Conservation (phyloP, 202 grass and related monocot species). For the Cymbopogon flexuosus region DNA sequence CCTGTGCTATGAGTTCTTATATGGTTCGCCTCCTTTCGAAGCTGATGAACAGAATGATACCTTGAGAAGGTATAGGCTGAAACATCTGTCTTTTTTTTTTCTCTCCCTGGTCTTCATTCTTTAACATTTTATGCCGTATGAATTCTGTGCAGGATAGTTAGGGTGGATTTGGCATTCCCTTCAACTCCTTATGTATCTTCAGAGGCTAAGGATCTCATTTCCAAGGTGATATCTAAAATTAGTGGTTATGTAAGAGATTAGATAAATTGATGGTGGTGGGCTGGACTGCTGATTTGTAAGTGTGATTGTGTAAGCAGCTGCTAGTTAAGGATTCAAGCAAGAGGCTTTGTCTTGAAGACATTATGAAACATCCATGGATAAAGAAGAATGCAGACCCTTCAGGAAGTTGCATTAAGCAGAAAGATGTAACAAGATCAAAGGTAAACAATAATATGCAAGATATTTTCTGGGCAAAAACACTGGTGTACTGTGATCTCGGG, state of each 20-base stretch:
- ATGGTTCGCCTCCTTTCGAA: slow-evolving; percentile 86
- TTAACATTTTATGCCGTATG: slow-evolving; percentile 1
- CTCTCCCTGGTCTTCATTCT: not conserved
- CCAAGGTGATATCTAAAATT: slow-evolving; percentile 43
- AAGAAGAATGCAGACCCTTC: slow-evolving; percentile 75
- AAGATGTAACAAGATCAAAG: not conserved
- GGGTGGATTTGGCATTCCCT: slow-evolving; percentile 78
- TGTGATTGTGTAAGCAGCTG: slow-evolving; percentile 46
- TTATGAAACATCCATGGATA: slow-evolving; percentile 88
- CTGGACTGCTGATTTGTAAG: not conserved
- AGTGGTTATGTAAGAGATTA: not conserved
- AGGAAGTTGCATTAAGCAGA: slow-evolving; percentile 60
- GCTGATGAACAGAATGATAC: slow-evolving; percentile 70
- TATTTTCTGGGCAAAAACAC: not conserved
- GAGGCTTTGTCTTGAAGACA: slow-evolving; percentile 72
- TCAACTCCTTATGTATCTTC: slow-evolving; percentile 48
- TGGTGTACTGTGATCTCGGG: not conserved
- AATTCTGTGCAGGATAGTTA: slow-evolving; percentile 64
- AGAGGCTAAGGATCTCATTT: slow-evolving; percentile 88
- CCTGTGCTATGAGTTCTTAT: slow-evolving; percentile 87
- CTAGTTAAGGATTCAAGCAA: slow-evolving; percentile 93
- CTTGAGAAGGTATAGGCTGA: slow-evolving; percentile 45
- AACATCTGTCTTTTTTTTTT: not conserved
- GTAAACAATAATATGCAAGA: slow-evolving; percentile 15
- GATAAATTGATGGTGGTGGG: not conserved